These are phyloP conservation scores for Lobosporangium transversale DNA, from an alignment of 192 early-diverging fungal species.

Conservation along the genomic window DNA sequence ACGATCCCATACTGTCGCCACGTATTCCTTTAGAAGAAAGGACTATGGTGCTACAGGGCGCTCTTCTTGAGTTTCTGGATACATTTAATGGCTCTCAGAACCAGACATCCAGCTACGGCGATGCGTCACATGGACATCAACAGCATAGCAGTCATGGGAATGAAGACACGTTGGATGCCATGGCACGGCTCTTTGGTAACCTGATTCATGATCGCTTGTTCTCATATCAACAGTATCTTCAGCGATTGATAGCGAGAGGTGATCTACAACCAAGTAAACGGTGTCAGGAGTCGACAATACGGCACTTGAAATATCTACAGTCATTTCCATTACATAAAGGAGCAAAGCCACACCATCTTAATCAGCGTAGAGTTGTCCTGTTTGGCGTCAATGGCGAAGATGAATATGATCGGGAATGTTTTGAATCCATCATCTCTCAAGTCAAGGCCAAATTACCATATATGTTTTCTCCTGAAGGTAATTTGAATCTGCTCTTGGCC, in stretches of 20 bases:
- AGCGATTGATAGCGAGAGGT: constrained; percentile 67
- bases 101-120: constrained; percentile 1
- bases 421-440: constrained; percentile 43
- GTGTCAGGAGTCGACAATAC: constrained; percentile 40
- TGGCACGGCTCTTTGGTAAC: constrained; percentile 60
- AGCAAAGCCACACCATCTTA: constrained; percentile 52
- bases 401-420: constrained; percentile 28
- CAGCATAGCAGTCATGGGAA: constrained; percentile 13
- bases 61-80: constrained; percentile 62
- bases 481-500: neutral
- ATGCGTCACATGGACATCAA: constrained; percentile 4
- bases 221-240: constrained; percentile 65
- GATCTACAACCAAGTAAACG: constrained; percentile 52
- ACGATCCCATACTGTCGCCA: constrained; percentile 16
- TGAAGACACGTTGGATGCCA: constrained; percentile 43
- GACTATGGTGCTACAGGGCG: constrained; percentile 53
- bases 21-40: constrained; percentile 25
- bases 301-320: constrained; percentile 59
- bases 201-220: constrained; percentile 66
- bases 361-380: constrained; percentile 61
- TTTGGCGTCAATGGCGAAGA: constrained; percentile 54
- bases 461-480: constrained; percentile 53
- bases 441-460: constrained; percentile 49
- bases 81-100: constrained; percentile 42
- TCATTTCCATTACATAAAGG: constrained; percentile 56